phyloP scores from a whole-genome alignment of 2,329 filamentous ascomycete genomes.

The Aspergillus phoenicis region DNA sequence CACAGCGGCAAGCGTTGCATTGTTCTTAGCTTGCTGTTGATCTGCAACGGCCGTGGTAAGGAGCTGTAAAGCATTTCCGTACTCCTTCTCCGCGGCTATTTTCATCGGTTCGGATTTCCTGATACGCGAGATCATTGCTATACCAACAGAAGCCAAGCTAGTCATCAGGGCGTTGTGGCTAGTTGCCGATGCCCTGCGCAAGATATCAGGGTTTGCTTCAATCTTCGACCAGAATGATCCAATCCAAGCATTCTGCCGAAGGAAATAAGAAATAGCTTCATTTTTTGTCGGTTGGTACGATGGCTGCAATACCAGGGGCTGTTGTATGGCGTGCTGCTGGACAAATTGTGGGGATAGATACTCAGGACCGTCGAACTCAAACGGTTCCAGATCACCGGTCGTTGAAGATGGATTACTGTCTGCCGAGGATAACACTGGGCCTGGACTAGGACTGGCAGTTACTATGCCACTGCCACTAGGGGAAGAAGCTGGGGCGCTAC shows the following conservation, averaged over 20 bases:
- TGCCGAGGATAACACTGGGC: neutral
- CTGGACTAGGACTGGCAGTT: constrained; percentile 13
- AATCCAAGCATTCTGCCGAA: constrained; percentile 38
- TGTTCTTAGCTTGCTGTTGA: constrained; percentile 37
- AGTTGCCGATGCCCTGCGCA: constrained; percentile 19
- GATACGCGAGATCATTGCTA: constrained; percentile 61
- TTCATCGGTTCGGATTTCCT: constrained; percentile 51
- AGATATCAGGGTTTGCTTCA: constrained; percentile 24
- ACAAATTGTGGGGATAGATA: constrained; percentile 19
- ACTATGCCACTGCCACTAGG: constrained; percentile 25
- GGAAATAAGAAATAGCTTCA: constrained; percentile 41
- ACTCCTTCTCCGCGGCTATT: constrained; percentile 54
- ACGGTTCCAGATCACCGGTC: neutral
- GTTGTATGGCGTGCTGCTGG: constrained; percentile 14
- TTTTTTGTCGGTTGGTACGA: constrained; percentile 30
- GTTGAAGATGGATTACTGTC: neutral
- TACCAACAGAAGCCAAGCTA: constrained; percentile 60
- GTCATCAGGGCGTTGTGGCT: constrained; percentile 42
- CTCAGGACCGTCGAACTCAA: constrained; percentile 19
- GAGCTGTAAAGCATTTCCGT: constrained; percentile 56
- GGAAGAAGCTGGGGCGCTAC: constrained; percentile 18
- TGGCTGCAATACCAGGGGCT: constrained; percentile 28
- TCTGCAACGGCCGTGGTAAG: constrained; percentile 38
- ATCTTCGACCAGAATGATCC: constrained; percentile 30
- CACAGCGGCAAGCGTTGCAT: constrained; percentile 55